These are phyloP conservation scores for Podila horticola DNA, from an alignment of 192 early-diverging fungal genomes.

Conservation along the genomic window DNA sequence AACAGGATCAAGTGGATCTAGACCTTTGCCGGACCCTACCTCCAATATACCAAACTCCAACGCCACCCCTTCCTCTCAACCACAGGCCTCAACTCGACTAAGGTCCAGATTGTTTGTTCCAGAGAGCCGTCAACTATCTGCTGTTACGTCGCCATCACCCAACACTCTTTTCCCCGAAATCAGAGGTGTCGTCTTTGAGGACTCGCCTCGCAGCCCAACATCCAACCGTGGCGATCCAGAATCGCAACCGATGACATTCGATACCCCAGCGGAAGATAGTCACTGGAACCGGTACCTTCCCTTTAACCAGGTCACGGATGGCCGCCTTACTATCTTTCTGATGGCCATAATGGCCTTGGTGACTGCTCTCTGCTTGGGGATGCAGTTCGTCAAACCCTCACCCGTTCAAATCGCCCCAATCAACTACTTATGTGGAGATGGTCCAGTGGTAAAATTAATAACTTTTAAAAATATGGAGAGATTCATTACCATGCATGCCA, in stretches of 20 bases:
- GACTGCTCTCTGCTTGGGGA: conserved; percentile 20
- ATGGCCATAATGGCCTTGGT: conserved; percentile 21
- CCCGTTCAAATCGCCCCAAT: conserved; percentile 37
- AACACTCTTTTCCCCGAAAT: conserved; percentile 5
- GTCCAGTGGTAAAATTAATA: conserved; percentile 28
- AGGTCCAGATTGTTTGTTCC: neutral
- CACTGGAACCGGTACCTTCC: conserved; percentile 39
- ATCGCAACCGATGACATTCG: neutral
- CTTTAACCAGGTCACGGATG: conserved; percentile 41
- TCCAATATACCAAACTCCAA: neutral
- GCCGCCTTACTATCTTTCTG: conserved; percentile 27
- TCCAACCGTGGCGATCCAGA: neutral
- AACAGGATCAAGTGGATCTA: neutral
- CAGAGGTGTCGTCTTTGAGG: conserved; percentile 2
- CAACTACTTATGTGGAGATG: conserved; percentile 39
- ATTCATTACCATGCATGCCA: neutral
- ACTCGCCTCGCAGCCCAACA: neutral
- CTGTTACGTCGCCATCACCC: neutral
- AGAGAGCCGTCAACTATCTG: neutral
- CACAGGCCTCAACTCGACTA: neutral
- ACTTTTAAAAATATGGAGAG: neutral
- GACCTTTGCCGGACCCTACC: neutral
- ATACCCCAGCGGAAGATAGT: neutral
- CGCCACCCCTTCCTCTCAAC: neutral
- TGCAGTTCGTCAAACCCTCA: conserved; percentile 46